A percentile compares a stretch with the other conserved stretches of the same genome.
phyloP scores from a whole-genome alignment of 2,329 filamentous ascomycete species.

The Aspergillus brunneoviolaceus region DNA sequence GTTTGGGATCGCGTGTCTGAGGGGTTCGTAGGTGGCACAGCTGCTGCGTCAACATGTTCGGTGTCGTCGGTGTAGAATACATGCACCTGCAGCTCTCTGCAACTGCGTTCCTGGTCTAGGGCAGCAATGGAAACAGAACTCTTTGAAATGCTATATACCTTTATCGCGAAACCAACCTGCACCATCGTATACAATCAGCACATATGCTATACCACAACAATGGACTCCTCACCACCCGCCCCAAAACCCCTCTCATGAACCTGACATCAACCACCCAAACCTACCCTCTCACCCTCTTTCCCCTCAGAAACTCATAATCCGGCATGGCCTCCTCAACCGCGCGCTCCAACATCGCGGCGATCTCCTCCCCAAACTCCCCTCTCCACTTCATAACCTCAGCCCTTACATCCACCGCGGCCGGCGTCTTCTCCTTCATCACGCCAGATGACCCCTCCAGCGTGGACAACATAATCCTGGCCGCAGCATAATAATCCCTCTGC shows the following conservation, averaged over 20 bases:
- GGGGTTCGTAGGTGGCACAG: too few species aligned
- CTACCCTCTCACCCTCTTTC: neutral
- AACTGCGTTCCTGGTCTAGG: too few species aligned
- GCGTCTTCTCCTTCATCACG: slow-evolving; percentile 2
- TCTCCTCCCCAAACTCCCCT: slow-evolving; percentile 20
- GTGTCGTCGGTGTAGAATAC: too few species aligned
- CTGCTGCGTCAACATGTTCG: too few species aligned
- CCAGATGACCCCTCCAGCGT: neutral
- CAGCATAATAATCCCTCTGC: neutral
- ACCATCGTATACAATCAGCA: neutral
- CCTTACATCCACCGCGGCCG: slow-evolving; percentile 19
- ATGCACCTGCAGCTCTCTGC: too few species aligned
- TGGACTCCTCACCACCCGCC: too few species aligned
- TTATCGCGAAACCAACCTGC: neutral
- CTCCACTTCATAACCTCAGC: slow-evolving; percentile 26
- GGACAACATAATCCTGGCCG: neutral
- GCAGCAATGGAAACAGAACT: too few species aligned
- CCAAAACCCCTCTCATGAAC: too few species aligned
- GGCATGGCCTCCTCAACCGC: slow-evolving; percentile 12
- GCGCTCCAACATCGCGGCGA: slow-evolving; percentile 3
- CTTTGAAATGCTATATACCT: neutral
- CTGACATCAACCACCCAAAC: neutral
- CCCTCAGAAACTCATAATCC: slow-evolving; percentile 13
- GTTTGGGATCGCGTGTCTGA: neutral
- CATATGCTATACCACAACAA: neutral